Conservation (phyloP, 169 alveolate species). For the Cryptosporidium viatorum region DNA sequence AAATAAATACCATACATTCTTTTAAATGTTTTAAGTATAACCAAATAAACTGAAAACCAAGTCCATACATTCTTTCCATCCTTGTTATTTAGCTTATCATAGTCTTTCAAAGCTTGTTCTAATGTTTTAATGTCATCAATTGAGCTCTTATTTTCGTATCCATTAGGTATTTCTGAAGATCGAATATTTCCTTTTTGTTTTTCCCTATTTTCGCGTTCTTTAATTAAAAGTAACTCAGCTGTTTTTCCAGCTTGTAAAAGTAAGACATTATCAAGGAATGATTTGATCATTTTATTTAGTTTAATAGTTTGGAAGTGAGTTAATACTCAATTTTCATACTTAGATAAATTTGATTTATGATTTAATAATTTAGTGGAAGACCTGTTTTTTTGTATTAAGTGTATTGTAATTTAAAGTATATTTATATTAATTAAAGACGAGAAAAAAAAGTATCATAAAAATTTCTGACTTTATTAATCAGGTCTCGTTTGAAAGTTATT, state of each 20-base stretch:
- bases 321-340: neutral
- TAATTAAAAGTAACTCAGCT: neutral
- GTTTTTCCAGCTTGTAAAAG: conserved; percentile 34
- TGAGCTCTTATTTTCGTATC: neutral
- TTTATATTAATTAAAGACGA: too few species aligned
- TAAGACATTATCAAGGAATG: conserved; percentile 31
- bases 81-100: neutral
- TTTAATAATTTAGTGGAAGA: neutral
- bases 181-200: conserved; percentile 17
- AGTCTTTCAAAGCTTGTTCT: conserved; percentile 12
- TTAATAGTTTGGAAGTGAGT: neutral
- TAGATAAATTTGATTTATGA: neutral
- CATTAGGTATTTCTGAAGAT: conserved; percentile 31
- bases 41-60: neutral
- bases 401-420: too few species aligned
- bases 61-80: neutral
- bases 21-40: conserved; percentile 17
- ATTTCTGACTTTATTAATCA: too few species aligned
- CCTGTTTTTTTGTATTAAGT: too few species aligned
- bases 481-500: neutral
- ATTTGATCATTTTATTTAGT: conserved; percentile 8
- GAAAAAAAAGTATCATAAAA: neutral
- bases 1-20: conserved; percentile 22
- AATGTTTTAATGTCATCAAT: conserved; percentile 4
- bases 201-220: conserved; percentile 19